A percentile compares a stretch with the other conserved stretches of the same genome.
Evolutionary conservation across 2,329 filamentous ascomycete genomes (phyloP).

Genomic region (Ophiostoma perfectum): DNA sequence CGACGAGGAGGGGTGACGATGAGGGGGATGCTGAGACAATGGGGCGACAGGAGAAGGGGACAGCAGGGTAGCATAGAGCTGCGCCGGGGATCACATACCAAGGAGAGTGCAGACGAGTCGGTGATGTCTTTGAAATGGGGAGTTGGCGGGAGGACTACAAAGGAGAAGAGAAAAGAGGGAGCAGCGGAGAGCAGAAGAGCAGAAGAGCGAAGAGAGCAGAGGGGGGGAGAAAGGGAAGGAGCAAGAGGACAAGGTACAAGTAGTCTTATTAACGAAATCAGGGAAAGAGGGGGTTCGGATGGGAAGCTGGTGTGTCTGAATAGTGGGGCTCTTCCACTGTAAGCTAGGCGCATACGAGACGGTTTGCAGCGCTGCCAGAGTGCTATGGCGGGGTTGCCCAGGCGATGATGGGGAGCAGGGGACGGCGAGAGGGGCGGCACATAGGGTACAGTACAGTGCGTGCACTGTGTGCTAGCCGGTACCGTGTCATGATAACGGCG

Average conservation of each 20-base stretch:
- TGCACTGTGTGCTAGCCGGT: conserved; percentile 4
- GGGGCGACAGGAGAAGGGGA: not conserved
- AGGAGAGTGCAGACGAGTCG: conserved; percentile 9
- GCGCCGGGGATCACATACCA: conserved; percentile 6
- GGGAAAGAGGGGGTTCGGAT: conserved; percentile 12
- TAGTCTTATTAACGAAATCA: conserved; percentile 6
- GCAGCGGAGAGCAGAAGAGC: not conserved
- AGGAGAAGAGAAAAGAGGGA: not conserved
- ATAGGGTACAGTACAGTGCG: not conserved
- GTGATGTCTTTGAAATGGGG: conserved; percentile 2
- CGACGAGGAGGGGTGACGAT: not conserved
- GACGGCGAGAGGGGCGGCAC: not conserved
- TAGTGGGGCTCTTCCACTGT: conserved; percentile 17
- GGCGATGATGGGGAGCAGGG: conserved; percentile 19
- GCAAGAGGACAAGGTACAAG: conserved; percentile 14
- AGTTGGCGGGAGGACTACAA: not conserved
- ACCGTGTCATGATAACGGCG: not conserved
- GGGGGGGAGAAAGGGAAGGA: not conserved
- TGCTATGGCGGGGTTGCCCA: conserved; percentile 24
- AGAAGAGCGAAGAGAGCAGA: not conserved
- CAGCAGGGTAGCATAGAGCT: not conserved
- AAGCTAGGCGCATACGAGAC: not conserved
- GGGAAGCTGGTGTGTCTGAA: conserved; percentile 13
- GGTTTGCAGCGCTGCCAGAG: conserved; percentile 8
- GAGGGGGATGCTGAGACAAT: not conserved